Conservation (phyloP, 257 asterid genomes). For the Orobanche coerulescens region DNA sequence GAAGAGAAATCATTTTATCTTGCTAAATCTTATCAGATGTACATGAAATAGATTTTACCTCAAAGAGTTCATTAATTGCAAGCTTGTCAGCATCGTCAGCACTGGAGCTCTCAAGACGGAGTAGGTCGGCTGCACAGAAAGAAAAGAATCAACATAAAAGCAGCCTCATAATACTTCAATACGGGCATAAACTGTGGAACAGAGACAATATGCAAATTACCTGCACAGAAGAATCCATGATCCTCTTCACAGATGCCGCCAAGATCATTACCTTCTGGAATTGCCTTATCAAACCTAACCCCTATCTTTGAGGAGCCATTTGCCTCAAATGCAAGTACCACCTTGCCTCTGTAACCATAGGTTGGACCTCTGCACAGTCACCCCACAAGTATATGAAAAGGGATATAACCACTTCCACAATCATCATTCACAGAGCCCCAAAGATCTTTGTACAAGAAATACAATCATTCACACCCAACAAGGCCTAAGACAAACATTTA, state of each 20-base stretch:
- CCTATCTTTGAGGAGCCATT: slow-evolving; percentile 86
- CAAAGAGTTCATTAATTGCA: slow-evolving; percentile 75
- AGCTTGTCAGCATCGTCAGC: slow-evolving; percentile 60
- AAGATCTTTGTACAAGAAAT: not conserved
- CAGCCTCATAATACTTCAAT: not conserved
- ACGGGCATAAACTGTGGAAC: not conserved
- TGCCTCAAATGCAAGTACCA: slow-evolving; percentile 78
- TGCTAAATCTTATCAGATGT: slow-evolving; percentile 9
- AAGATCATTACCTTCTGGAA: slow-evolving; percentile 84
- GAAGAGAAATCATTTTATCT: not conserved
- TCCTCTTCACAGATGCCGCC: slow-evolving; percentile 90
- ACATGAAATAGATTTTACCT: slow-evolving; percentile 37
- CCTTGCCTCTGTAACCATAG: slow-evolving; percentile 70
- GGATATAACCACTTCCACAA: slow-evolving; percentile 10
- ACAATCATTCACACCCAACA: not conserved
- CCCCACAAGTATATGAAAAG: slow-evolving; percentile 8
- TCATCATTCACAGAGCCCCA: not conserved
- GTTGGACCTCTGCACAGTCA: slow-evolving; percentile 59
- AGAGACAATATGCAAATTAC: slow-evolving; percentile 33
- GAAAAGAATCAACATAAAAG: not conserved
- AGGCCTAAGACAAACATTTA: not conserved
- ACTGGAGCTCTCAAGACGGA: slow-evolving; percentile 68
- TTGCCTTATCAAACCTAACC: slow-evolving; percentile 73
- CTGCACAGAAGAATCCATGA: slow-evolving; percentile 85
- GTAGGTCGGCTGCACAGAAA: slow-evolving; percentile 60